These are phyloP conservation scores for Alternaria arbusti DNA, from an alignment of 2,329 filamentous ascomycete species.

Conservation along the genomic window DNA sequence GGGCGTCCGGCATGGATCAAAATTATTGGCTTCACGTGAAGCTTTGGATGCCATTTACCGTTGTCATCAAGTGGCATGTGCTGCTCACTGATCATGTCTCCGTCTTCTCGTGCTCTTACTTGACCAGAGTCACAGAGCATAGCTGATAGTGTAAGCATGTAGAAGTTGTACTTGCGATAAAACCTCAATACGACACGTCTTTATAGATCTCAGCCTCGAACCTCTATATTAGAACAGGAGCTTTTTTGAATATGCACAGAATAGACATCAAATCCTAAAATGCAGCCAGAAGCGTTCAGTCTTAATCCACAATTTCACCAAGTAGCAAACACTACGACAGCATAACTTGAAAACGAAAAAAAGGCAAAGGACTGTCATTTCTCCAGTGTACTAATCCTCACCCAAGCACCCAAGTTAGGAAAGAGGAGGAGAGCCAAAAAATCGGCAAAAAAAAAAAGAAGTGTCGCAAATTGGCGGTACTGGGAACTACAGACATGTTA, in stretches of 20 bases:
- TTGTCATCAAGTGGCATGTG: not conserved
- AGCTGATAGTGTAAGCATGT: fast-evolving
- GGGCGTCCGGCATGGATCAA: not conserved
- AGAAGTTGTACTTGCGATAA: not conserved
- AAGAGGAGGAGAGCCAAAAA: not conserved
- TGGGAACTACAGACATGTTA: constrained; percentile 31
- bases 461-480: constrained; percentile 31
- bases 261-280: not conserved
- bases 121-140: not conserved
- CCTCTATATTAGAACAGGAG: not conserved
- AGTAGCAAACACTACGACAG: not conserved
- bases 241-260: not conserved
- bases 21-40: not conserved
- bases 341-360: not conserved
- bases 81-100: not conserved
- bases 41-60: not conserved
- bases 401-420: not conserved
- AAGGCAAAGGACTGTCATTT: not conserved
- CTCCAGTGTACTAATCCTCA: too few relatives aligned
- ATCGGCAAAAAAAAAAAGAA: constrained; percentile 9
- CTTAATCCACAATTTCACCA: not conserved
- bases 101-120: not conserved
- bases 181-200: not conserved
- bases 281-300: not conserved
- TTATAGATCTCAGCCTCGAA: not conserved